Base-by-base conservation (phyloP, 164 flowering plant species). In the Warburgia ugandensis region DNA sequence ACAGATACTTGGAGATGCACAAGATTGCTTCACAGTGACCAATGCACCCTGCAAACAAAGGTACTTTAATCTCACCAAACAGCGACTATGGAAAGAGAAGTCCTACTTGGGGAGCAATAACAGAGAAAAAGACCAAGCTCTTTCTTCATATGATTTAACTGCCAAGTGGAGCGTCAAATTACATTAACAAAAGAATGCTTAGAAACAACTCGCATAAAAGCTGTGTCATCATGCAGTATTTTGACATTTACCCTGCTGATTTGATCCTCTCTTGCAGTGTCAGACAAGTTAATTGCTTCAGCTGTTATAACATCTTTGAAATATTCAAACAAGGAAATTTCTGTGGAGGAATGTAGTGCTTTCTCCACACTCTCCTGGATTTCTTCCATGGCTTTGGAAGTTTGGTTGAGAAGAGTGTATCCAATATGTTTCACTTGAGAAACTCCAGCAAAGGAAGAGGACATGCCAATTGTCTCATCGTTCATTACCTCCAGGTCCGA, bases 271-370 rank as follows among this genome's bases (percentile, higher is more conserved):
- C 26, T 13, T 3, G 13, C 38, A 31, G 48, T 43, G 44, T 46
- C 35, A 36, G 52, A 41, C 32, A 67, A 28, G 55, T 60, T 76
- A 42, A 17, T 42, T 21, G 63, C 77, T 70, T 80, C 88, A 48
- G 62, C 77, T 45, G 72, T 74, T 14, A 86, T 53, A 28, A 76
- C 44, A 55, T 39, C 48, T 45, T 53, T 50, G 29, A 69, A 55
- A 64, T 69, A 73, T 4, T 76, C 76, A 10, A 45, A 51, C 63
- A 82, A 50, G 35, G 73, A 68, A 26, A 29, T 28, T 53, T 69
- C 64, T 41, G 72, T 55, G 45, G 80, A 71, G 20, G 56, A 52
- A 66, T 76, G 68, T 21, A 94, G 79, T 45, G 73, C 82, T 50
- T 51, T 62, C 61, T 77, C 73, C 21, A 94, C 69, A 56, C 29